Conservation (phyloP, 2,329 filamentous ascomycete species). For the Erysiphe pulchra region DNA sequence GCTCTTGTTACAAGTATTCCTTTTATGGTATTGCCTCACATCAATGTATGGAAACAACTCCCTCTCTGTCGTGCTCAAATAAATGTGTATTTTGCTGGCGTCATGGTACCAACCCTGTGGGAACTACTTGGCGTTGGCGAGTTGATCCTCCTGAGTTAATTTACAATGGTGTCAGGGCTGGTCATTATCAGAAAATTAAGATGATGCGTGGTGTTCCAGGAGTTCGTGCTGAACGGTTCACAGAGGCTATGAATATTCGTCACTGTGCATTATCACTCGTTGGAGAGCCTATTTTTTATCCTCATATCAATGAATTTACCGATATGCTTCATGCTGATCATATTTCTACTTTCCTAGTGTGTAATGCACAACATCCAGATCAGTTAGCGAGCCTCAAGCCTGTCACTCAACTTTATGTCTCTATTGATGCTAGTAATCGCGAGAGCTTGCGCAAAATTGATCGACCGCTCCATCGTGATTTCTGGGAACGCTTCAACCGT, state of each 20-base stretch:
- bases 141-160: slow-evolving; percentile 79
- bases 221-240: slow-evolving; percentile 72
- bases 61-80: slow-evolving; percentile 85
- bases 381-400: slow-evolving; percentile 59
- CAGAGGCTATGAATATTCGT: slow-evolving; percentile 75
- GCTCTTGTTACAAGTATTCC: slow-evolving; percentile 92
- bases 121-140: slow-evolving; percentile 90
- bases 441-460: slow-evolving; percentile 76
- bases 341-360: slow-evolving; percentile 87
- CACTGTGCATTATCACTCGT: slow-evolving; percentile 85
- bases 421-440: slow-evolving; percentile 79
- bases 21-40: slow-evolving; percentile 95
- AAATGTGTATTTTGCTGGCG: slow-evolving; percentile 99
- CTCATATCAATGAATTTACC: slow-evolving; percentile 83
- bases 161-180: slow-evolving; percentile 69
- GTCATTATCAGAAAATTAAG: slow-evolving; percentile 93
- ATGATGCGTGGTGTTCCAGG: slow-evolving; percentile 88
- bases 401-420: slow-evolving; percentile 89
- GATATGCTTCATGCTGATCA: slow-evolving; percentile 58
- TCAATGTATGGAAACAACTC: slow-evolving; percentile 94
- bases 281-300: slow-evolving; percentile 96
- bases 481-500: slow-evolving; percentile 84
- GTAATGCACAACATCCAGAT: slow-evolving; percentile 89
- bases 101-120: slow-evolving; percentile 89
- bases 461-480: slow-evolving; percentile 76